Base-by-base conservation (phyloP, 1,139 yeast species). In the Hemisphaericaspora lyxosophila region DNA sequence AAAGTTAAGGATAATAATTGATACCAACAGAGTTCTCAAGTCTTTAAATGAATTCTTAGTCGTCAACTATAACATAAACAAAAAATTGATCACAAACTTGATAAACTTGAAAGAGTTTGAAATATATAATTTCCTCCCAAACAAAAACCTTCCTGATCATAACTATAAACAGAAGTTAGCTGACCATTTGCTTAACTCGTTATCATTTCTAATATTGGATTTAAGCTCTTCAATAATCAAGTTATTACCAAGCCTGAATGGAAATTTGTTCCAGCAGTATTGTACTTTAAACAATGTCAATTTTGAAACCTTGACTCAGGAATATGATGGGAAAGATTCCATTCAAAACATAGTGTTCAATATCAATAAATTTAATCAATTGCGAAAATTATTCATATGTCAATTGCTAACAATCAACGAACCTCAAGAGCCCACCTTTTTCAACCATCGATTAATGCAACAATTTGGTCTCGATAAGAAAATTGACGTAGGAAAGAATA, bases 361-460 rank as follows among this genome's bases (percentile, higher is more conserved):
- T 34, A 46, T 59, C 17, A 57, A 50, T 33, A 51, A 54, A 27
- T 71, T 70, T 45, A 68, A 70, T 42, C 67, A 64, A 34, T 46
- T 66, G 26, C 47, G 77, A 31, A 66, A 70, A 41, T 49, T 71
- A 11, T 48, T 70, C 19, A 57, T 70, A 4, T 68, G 75, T 46
- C 70, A 68, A 43, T 48, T 71, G 23, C 49, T 71, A n/a, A 60
- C 73, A 2, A 39, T 69, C 11, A 63, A 68, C 45, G 73, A 67
- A 38, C 28, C 37, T 5, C 54, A 59, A 7, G 27, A 35, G 6
- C 45, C 50, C 17, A 70, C 60, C 41, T 70, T 66, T 43, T 69
- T 67, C 42, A 36, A 65, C 3, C 53, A 52, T 36, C 55, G 52
- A 38, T 43, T 67, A 12, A 54, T 64, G 56, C 71, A 67, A 39